Base-by-base conservation (phyloP, 495 filamentous ascomycete genomes). In the Aspergillus funiculosus region DNA sequence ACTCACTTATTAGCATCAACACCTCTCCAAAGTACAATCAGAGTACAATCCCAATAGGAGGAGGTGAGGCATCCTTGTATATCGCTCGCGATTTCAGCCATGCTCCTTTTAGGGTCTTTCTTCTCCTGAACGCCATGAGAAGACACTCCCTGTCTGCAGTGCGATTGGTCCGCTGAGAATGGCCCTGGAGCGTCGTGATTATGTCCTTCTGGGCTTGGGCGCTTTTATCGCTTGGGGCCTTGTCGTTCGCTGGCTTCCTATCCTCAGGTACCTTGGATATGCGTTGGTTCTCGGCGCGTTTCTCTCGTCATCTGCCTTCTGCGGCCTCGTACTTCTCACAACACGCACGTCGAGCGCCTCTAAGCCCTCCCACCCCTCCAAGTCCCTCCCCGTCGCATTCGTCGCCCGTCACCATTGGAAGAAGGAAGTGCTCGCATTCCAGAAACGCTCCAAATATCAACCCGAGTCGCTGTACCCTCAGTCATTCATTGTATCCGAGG, bases 211-310 rank as follows among this genome's bases (percentile, higher is more conserved):
- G 54, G 77, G 76, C 57, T 64, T 86, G 53, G 78, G 74, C 60
- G 75, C 63, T 52, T 94, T 94, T 63, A 74, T 96, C 54, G 78
- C 87, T 51, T 96, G 89, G 89, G 87, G 85, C 15, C 81, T 86
- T 59, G 76, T 81, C 24, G 80, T 87, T 48, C 78, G 81, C 67
- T 92, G 86, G 83, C 67, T 85, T 57, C 89, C 90, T 7, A 55
- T 78, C 26, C 72, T 94, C 29, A 85, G 88, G 60, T 94, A 81
- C 72, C 72, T 83, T 19, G 86, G 82, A 54, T 85, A 88, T 59
- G 87, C 88, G 39, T 85, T 94, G 60, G 64, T 81, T 44, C 68
- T 77, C 43, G 89, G 89, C 51, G 64, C 73, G 43, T 48, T 81
- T 34, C 43, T 84, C 43, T 66, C 80, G 21, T 68, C 77, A 4